These are phyloP conservation scores for Exophiala bonariae DNA, from an alignment of 2,329 filamentous ascomycete species.

Conservation along the genomic window DNA sequence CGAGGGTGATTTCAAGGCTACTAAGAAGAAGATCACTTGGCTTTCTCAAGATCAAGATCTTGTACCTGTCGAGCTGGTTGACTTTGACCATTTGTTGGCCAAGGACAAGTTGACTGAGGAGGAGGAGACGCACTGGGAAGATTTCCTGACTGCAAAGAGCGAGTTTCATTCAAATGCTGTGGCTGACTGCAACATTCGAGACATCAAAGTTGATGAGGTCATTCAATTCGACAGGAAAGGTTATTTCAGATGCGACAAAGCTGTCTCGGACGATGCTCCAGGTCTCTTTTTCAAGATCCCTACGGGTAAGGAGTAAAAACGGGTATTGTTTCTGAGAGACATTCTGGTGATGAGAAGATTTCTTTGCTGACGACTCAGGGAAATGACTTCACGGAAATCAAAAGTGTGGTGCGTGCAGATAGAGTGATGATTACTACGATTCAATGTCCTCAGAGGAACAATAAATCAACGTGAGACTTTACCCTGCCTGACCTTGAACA, in stretches of 20 bases:
- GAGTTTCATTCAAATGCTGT: conserved; percentile 68
- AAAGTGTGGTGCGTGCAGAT: no score
- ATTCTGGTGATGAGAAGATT: no score
- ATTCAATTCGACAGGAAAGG: conserved; percentile 87
- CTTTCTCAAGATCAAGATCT: conserved; percentile 72
- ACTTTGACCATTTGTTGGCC: conserved; percentile 92
- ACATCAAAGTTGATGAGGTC: conserved; percentile 77
- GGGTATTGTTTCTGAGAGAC: neutral
- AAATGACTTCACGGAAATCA: no score
- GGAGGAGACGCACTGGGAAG: conserved; percentile 71
- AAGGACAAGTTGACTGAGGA: conserved; percentile 86
- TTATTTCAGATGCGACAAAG: conserved; percentile 75
- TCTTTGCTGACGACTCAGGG: no score
- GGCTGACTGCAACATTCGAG: conserved; percentile 72
- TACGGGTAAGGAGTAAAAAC: conserved; percentile 26
- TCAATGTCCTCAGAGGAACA: no score
- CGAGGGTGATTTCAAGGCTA: conserved; percentile 82
- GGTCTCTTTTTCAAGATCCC: conserved; percentile 31
- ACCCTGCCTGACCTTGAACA: no score
- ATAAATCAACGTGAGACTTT: no score
- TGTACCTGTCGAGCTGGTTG: conserved; percentile 79
- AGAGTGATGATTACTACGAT: no score
- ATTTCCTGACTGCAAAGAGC: conserved; percentile 72
- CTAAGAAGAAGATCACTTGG: conserved; percentile 90
- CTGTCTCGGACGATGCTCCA: conserved; percentile 18